These are phyloP conservation scores for Hericium coralloides DNA, from an alignment of 768 basidiomycete species.

Conservation along the genomic window DNA sequence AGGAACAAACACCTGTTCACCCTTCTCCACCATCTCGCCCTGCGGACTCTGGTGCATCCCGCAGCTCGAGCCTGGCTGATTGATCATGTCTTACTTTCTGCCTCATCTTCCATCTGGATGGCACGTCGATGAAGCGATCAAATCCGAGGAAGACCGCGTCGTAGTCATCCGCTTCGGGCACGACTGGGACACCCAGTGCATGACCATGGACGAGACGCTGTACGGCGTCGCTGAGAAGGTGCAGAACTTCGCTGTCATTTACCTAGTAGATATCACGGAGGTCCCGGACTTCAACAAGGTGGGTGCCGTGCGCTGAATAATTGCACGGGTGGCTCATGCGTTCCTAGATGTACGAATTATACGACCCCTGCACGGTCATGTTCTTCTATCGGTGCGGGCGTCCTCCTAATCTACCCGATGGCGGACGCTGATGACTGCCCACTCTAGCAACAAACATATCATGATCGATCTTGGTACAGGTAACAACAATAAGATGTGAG, in stretches of 20 bases:
- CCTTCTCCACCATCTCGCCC: background rate
- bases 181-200: slow-evolving; percentile 90
- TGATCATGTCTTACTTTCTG: slow-evolving; percentile 80
- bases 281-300: slow-evolving; percentile 99
- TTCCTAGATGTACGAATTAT: slow-evolving; percentile 92
- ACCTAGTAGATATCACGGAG: slow-evolving; percentile 89
- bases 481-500: slow-evolving; percentile 98
- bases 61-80: background rate
- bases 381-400: slow-evolving; percentile 86
- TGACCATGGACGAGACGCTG: slow-evolving; percentile 98
- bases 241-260: slow-evolving; percentile 97
- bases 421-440: no score
- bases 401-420: no score
- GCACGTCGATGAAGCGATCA: slow-evolving; percentile 99
- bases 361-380: slow-evolving; percentile 96
- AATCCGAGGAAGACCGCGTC: slow-evolving; percentile 93
- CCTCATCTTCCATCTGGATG: slow-evolving; percentile 87
- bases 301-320: slow-evolving; percentile 9
- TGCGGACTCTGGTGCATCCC: background rate
- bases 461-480: slow-evolving; percentile 99
- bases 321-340: background rate
- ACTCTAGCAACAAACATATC: slow-evolving; percentile 87
- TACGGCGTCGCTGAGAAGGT: slow-evolving; percentile 91
- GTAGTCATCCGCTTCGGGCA: slow-evolving; percentile 94
- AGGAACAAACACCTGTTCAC: background rate